These are phyloP conservation scores for Coniochaeta sp. DNA, from an alignment of 2,329 filamentous ascomycete species.

Conservation along the genomic window DNA sequence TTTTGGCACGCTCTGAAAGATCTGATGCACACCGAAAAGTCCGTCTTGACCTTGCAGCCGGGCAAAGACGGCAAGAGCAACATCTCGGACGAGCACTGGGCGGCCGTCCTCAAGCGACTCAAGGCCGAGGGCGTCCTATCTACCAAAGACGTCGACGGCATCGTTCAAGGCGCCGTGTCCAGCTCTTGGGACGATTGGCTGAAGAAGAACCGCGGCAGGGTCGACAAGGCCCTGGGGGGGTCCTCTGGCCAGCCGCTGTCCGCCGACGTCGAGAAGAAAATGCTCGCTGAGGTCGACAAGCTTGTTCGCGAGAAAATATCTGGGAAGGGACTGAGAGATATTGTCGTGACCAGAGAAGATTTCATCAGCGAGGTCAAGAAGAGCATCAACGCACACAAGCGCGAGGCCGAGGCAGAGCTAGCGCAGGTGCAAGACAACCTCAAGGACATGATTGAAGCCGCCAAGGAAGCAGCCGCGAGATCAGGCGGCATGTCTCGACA, in stretches of 20 bases:
- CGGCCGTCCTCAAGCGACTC: constrained; percentile 34
- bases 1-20: constrained; percentile 60
- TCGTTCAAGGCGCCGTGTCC: constrained; percentile 24
- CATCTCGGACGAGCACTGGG: constrained; percentile 40
- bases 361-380: constrained; percentile 36
- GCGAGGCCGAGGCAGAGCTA: constrained; percentile 33
- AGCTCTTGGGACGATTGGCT: constrained; percentile 46
- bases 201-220: constrained; percentile 37
- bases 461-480: constrained; percentile 16
- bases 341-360: constrained; percentile 38
- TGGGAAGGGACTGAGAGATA: constrained; percentile 21
- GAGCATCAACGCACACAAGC: constrained; percentile 28
- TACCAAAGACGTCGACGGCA: constrained; percentile 16
- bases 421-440: constrained; percentile 19
- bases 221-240: constrained; percentile 19
- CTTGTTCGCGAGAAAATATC: constrained; percentile 28
- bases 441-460: constrained; percentile 18
- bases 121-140: constrained; percentile 22
- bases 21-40: constrained; percentile 40
- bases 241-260: not conserved
- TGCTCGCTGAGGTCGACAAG: constrained; percentile 26
- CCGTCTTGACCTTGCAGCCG: constrained; percentile 38
- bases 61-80: constrained; percentile 27
- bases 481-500: constrained; percentile 25
- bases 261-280: constrained; percentile 13